These are phyloP conservation scores for Pezizomycotina sp. DNA, from an alignment of 2,329 filamentous ascomycete species.

Conservation along the genomic window DNA sequence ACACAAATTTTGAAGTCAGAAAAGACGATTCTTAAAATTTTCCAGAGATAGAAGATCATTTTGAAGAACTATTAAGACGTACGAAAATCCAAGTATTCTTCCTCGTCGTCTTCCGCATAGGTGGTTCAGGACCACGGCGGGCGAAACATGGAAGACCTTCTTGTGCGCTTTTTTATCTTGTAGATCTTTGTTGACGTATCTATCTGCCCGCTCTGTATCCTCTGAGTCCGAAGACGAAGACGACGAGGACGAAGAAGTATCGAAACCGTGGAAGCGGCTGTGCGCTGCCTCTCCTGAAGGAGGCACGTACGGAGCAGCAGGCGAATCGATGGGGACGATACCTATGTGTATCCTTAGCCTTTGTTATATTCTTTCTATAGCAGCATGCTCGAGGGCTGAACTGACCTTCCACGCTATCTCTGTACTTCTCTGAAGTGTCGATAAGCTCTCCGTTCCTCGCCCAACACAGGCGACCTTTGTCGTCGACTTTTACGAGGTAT, in stretches of 20 bases:
- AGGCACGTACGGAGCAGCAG: constrained; percentile 41
- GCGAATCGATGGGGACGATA: constrained; percentile 46
- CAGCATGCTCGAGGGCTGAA: constrained; percentile 32
- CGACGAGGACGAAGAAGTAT: constrained; percentile 27
- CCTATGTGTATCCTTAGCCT: constrained; percentile 25
- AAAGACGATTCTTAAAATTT: too few relatives aligned
- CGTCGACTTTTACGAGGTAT: constrained; percentile 64
- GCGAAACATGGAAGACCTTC: constrained; percentile 50
- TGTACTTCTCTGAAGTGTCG: constrained; percentile 57
- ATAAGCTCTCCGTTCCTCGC: constrained; percentile 65
- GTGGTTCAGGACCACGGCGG: constrained; percentile 60
- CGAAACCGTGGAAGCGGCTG: too few relatives aligned
- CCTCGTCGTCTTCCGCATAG: constrained; percentile 61
- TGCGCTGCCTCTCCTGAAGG: too few relatives aligned
- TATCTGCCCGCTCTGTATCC: constrained; percentile 45
- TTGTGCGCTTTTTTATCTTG: constrained; percentile 40
- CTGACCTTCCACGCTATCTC: constrained; percentile 54
- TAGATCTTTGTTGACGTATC: constrained; percentile 51
- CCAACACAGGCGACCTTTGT: constrained; percentile 64
- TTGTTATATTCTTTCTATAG: constrained; percentile 4
- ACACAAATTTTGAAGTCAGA: too few relatives aligned
- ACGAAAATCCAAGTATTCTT: constrained; percentile 93
- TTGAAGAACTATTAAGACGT: too few relatives aligned
- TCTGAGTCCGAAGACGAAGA: constrained; percentile 30
- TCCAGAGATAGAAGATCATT: too few relatives aligned